A percentile compares a stretch with the other conserved stretches of the same genome.
Evolutionary conservation across 2,329 filamentous ascomycete species (phyloP).

Genomic region (Calonectria ilicicola): DNA sequence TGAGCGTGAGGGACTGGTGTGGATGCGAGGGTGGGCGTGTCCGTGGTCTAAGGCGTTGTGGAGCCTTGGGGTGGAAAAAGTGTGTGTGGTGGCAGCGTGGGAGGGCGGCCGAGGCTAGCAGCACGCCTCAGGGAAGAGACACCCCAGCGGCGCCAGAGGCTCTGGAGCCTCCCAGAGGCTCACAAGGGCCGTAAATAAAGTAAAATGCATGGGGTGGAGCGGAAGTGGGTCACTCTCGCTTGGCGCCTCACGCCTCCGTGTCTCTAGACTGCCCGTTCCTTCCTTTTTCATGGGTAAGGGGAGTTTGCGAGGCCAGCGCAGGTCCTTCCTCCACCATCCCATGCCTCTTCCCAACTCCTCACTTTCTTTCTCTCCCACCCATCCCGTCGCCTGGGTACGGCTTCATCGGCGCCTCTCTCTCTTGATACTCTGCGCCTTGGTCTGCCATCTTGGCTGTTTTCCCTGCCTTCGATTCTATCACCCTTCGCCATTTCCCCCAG

Average conservation of each 20-base stretch:
- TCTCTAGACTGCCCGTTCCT: constrained; percentile 49
- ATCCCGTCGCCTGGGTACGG: constrained; percentile 47
- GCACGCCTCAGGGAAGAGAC: constrained; percentile 12
- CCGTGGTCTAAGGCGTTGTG: constrained; percentile 13
- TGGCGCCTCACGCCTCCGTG: constrained; percentile 43
- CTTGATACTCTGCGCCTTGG: constrained; percentile 31
- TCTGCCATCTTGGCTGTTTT: constrained; percentile 22
- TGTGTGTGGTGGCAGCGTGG: constrained; percentile 13
- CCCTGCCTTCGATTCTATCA: constrained; percentile 24
- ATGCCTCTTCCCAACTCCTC: constrained; percentile 54
- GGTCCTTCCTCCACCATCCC: constrained; percentile 55
- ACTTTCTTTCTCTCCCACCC: constrained; percentile 51
- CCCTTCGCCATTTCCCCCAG: constrained; percentile 23
- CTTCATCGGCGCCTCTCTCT: constrained; percentile 43
- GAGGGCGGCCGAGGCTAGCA: constrained; percentile 7
- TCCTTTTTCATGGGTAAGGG: constrained; percentile 57
- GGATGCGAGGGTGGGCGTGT: constrained; percentile 14
- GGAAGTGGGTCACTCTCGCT: constrained; percentile 43
- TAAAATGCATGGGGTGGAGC: constrained; percentile 41
- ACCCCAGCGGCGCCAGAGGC: constrained; percentile 2
- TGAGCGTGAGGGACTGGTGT: constrained; percentile 23
- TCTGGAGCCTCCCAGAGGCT: constrained; percentile 9
- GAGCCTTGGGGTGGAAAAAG: constrained; percentile 7
- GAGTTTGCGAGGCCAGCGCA: constrained; percentile 55
- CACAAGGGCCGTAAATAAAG: constrained; percentile 36